phyloP scores from a whole-genome alignment of 345 rosid species.

The Eucalyptus marginata region DNA sequence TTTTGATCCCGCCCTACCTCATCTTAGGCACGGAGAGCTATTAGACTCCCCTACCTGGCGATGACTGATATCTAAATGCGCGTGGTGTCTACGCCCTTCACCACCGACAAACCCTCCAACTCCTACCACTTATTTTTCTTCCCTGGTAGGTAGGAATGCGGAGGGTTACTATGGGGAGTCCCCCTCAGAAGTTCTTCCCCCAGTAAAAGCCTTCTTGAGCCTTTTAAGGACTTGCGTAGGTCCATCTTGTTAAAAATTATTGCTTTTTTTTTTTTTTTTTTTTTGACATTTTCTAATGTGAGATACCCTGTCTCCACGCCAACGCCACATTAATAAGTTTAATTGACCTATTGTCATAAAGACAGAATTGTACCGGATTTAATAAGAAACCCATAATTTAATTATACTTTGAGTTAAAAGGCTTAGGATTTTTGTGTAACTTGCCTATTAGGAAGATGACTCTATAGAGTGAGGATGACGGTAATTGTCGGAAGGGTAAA shows the following conservation, averaged over 20 bases:
- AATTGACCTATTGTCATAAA: background rate
- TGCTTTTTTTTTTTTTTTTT: background rate
- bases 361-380: background rate
- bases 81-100: too few relatives aligned
- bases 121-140: too few relatives aligned
- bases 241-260: background rate
- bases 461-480: background rate
- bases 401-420: background rate
- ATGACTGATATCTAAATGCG: too few relatives aligned
- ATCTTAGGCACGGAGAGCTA: too few relatives aligned
- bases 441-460: background rate
- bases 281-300: background rate
- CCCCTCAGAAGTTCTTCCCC: too few relatives aligned
- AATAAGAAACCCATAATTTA: background rate
- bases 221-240: too few relatives aligned
- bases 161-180: too few relatives aligned
- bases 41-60: rapidly evolving
- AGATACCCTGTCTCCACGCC: background rate
- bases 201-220: rapidly evolving
- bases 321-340: background rate
- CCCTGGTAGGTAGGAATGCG: rapidly evolving
- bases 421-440: background rate
- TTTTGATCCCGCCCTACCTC: too few relatives aligned
- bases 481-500: background rate
- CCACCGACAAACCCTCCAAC: rapidly evolving